Evolutionary conservation across 2,329 filamentous ascomycete species (phyloP).

Genomic region (Stagonosporopsis chrysanthemi): DNA sequence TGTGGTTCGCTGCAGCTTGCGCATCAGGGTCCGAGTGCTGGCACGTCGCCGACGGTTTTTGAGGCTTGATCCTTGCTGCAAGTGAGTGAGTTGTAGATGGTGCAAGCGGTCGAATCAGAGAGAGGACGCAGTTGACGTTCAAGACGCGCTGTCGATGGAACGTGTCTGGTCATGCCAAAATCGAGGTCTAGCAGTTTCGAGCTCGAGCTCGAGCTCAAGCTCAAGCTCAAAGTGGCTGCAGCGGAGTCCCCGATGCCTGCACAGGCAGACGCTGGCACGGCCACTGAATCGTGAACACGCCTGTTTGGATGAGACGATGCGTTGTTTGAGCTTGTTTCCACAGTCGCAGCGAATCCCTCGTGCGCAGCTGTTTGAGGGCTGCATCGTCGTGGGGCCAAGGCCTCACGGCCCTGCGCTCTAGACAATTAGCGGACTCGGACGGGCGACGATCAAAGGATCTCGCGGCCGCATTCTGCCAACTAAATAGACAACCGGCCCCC

Average conservation of each 20-base stretch:
- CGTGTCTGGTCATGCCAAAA: background rate
- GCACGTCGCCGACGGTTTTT: background rate
- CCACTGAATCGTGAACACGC: slow-evolving; percentile 12
- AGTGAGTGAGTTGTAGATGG: background rate
- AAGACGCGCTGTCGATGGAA: background rate
- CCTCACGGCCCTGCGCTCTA: slow-evolving; percentile 16
- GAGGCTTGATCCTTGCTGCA: slow-evolving; percentile 6
- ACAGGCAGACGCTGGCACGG: slow-evolving; percentile 1
- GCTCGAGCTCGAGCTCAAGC: no score
- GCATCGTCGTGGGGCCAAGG: slow-evolving; percentile 1
- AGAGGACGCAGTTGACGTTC: background rate
- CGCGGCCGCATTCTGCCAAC: slow-evolving; percentile 14
- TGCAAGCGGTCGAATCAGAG: background rate
- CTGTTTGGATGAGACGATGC: slow-evolving; percentile 14
- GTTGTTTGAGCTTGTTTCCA: slow-evolving; percentile 23
- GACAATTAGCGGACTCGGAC: slow-evolving; percentile 3
- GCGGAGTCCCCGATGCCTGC: background rate
- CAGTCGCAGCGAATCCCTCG: slow-evolving; percentile 8
- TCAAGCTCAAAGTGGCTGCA: no score
- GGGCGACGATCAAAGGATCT: slow-evolving; percentile 15
- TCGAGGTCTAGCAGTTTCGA: slow-evolving; percentile 7
- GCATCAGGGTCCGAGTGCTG: slow-evolving; percentile 16
- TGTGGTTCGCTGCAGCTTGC: slow-evolving; percentile 17
- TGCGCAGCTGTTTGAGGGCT: slow-evolving; percentile 3
- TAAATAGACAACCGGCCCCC: slow-evolving; percentile 11